A percentile compares a stretch with the other conserved stretches of the same genome.
phyloP scores from a whole-genome alignment of 148 eudicot genomes.

The Fagopyrum homotropicum region DNA sequence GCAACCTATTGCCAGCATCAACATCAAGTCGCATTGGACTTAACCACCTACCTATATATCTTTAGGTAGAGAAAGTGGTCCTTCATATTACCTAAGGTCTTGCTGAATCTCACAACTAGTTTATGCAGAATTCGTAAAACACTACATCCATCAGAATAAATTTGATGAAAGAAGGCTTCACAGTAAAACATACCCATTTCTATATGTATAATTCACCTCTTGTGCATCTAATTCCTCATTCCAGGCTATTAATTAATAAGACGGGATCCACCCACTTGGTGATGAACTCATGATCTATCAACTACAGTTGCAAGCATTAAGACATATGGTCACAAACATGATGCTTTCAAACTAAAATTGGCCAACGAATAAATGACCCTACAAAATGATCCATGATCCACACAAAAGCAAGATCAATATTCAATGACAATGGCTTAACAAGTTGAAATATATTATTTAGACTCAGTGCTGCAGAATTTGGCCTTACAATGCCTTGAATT shows the following conservation, averaged over 20 bases:
- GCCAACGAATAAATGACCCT: background rate
- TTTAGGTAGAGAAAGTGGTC: background rate
- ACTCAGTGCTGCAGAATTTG: background rate
- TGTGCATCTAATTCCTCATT: too few relatives aligned
- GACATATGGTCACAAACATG: background rate
- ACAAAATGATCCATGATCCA: background rate
- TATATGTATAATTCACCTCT: background rate
- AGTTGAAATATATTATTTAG: background rate
- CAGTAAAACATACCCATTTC: background rate
- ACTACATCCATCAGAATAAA: background rate
- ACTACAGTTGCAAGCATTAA: background rate
- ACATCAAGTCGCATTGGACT: too few relatives aligned
- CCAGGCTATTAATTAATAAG: too few relatives aligned
- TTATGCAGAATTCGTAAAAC: background rate
- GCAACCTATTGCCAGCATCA: background rate
- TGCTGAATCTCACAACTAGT: background rate
- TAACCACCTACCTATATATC: background rate
- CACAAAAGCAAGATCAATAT: slow-evolving; percentile 1
- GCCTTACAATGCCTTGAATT: background rate
- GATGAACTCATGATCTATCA: background rate
- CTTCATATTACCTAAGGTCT: background rate
- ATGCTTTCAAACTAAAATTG: background rate
- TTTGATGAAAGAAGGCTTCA: background rate
- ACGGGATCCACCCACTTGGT: too few relatives aligned
- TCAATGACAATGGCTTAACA: background rate